Percentiles rank a stretch among this genome's conserved stretches.
These are phyloP conservation scores for Hygrocybe coccinea DNA, from an alignment of 768 basidiomycete genomes.

Conservation along the genomic window DNA sequence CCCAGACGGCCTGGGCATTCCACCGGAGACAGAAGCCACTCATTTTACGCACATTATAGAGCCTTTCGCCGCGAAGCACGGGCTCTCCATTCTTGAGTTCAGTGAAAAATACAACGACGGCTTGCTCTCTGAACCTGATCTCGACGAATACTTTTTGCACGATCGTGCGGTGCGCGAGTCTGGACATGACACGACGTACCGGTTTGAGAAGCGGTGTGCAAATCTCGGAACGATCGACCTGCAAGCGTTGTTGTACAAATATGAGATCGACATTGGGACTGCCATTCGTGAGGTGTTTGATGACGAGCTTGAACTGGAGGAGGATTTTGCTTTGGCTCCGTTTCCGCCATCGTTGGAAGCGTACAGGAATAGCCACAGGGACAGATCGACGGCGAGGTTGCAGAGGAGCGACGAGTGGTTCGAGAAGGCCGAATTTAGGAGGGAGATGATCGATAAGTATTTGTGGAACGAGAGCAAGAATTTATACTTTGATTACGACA, in stretches of 20 bases:
- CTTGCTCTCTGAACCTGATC: constrained; percentile 70
- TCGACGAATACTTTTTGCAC: constrained; percentile 97
- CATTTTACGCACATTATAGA: constrained; percentile 98
- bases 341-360: constrained; percentile 80
- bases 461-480: constrained; percentile 96
- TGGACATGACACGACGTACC: constrained; percentile 94
- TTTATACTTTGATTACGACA: constrained; percentile 96
- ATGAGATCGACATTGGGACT: constrained; percentile 97
- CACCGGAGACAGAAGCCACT: constrained; percentile 96
- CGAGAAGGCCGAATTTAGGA: constrained; percentile 77
- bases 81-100: constrained; percentile 91
- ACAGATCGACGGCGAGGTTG: constrained; percentile 51
- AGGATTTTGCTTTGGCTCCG: constrained; percentile 85
- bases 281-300: constrained; percentile 94
- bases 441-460: constrained; percentile 85
- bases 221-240: constrained; percentile 96
- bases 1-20: constrained; percentile 91
- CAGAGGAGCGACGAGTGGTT: constrained; percentile 93
- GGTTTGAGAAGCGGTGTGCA: constrained; percentile 95
- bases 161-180: constrained; percentile 96
- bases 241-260: constrained; percentile 95
- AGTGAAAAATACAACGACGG: constrained; percentile 93
- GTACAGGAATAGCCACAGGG: constrained; percentile 58
- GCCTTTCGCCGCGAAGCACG: constrained; percentile 88
- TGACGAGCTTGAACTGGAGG: constrained; percentile 85